Base-by-base conservation (phyloP, 2,329 filamentous ascomycete genomes). In the Ilyonectria destructans region DNA sequence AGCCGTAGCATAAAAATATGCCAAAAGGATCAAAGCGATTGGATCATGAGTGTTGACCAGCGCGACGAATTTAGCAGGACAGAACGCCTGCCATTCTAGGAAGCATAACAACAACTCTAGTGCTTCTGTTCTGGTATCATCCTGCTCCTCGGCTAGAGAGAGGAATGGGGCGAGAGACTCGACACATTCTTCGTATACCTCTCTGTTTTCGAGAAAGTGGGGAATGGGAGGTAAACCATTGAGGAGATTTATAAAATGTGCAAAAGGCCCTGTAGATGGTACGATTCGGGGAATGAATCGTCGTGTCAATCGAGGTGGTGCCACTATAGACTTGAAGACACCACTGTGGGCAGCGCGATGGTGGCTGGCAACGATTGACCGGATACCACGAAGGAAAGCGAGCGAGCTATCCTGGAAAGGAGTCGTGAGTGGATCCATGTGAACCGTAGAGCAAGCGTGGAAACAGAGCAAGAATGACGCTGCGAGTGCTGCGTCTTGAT, bases 151-250 rank as follows among this genome's bases (percentile, higher is more conserved):
- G 51, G 51, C 51, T 55, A 55, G 51, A 55, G 51, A 55, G 29
- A 55, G 51, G 51, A 55, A 55, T 37, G 51, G 51, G 29, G 51
- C 51, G 51, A 55, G 51, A 55, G 51, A 55, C 51, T 55, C 29
- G 51, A 55, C 51, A 55, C 51, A 55, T 55, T 55, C 51, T 55
- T 55, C 51, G 51, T 55, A 55, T 35, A 55, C 51, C 51, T 55
- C 51, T 55, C 51, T 55, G 51, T 55, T 55, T 55, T 55, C 51
- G 51, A 55, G 51, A 55, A 55, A 55, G 33, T 55, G 51, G 29
- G 51, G 51, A 55, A 55, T 55, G 51, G 51, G 51, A 55, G 51
- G 51, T 55, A 55, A 55, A 55, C 51, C 51, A 55, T 55, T 55
- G 29, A 55, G 51, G 51, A 55, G 51, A 55, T 55, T 55, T 55